Evolutionary conservation across 169 alveolate species (phyloP), one percentile per base, ranked within the genome.

Genomic region (Plasmodium berghei): DNA sequence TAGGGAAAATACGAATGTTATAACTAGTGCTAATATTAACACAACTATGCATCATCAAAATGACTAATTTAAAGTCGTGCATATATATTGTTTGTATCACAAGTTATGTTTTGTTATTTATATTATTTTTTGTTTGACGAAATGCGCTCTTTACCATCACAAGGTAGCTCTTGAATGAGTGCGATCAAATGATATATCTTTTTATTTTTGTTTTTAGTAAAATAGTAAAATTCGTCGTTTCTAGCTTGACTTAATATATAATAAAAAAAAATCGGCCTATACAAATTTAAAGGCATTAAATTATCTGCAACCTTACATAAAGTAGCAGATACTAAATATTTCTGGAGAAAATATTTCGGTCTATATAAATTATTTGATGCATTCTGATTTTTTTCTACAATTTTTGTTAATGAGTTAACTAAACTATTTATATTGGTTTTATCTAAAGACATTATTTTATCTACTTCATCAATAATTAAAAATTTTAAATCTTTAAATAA

Each of bases 401-500:
- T 54, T 48, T 54, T 16, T 45, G 90, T 66, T 67, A 83, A 71
- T 5, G 85, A 66, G 18, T 83, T 83, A 4, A 67, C 90, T 56
- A 83, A 42, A 54, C 45, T 67, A 61, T 52, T 52, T 54, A 83
- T 83, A 49, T 83, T 83, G 34, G 61, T 20, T 18, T 55, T 54
- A 20, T 18, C 40, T 14, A 55, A 55, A 26, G 92, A 70, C 56
- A 92, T 24, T 8, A 92, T 59, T 54, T 77, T 87, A 54, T 92
- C 95, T 34, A 92, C 92, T 59, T 92, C 95, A 64, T 92, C 95
- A 55, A 92, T 71, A 69, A 92, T 49, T 24, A 92, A 58, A 77
- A 87, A 92, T 55, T 71, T 55, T 48, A 92, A 67, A 34, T 87
- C 56, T 61, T 70, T 58, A 63, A 92, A 92, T 20, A 92, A 24